Evolutionary conservation across 2,329 filamentous ascomycete genomes (phyloP).

Genomic region (Calonectria multiphialidica): DNA sequence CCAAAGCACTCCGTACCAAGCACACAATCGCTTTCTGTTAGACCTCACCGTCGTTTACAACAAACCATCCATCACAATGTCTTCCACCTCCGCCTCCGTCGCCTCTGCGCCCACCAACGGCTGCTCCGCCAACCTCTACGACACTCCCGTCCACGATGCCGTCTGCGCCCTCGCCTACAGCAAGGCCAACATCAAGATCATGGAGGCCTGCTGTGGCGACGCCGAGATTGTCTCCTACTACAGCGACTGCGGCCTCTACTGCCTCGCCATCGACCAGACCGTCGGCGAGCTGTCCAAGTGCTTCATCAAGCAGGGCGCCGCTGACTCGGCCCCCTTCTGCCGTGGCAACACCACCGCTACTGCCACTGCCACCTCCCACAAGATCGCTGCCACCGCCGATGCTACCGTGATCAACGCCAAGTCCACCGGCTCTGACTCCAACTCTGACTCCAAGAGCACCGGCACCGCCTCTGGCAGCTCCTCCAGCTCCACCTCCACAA

Average conservation of each 20-base stretch:
- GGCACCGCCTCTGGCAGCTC: slow-evolving; percentile 8
- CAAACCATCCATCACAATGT: slow-evolving; percentile 34
- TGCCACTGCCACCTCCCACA: slow-evolving; percentile 43
- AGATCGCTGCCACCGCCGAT: slow-evolving; percentile 45
- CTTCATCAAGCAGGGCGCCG: slow-evolving; percentile 53
- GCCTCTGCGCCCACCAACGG: slow-evolving; percentile 24
- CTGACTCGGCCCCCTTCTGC: slow-evolving; percentile 58
- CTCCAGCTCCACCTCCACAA: slow-evolving; percentile 31
- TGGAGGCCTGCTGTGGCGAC: slow-evolving; percentile 59
- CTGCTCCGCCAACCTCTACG: slow-evolving; percentile 47
- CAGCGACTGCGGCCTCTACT: slow-evolving; percentile 63
- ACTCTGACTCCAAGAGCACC: slow-evolving; percentile 7
- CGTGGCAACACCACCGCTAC: slow-evolving; percentile 52
- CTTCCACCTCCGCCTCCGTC: slow-evolving; percentile 31
- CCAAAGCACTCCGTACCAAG: neutral
- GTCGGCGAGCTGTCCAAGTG: slow-evolving; percentile 49
- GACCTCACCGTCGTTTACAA: neutral
- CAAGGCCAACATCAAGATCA: slow-evolving; percentile 55
- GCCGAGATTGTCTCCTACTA: slow-evolving; percentile 60
- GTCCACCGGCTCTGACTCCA: slow-evolving; percentile 15
- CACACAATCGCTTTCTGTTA: neutral
- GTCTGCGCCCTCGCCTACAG: slow-evolving; percentile 57
- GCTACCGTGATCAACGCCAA: slow-evolving; percentile 46
- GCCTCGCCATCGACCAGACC: slow-evolving; percentile 51
- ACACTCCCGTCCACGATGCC: slow-evolving; percentile 57